phyloP scores from a whole-genome alignment of 2,329 filamentous ascomycete species.

The Aureobasidium mangrovei region DNA sequence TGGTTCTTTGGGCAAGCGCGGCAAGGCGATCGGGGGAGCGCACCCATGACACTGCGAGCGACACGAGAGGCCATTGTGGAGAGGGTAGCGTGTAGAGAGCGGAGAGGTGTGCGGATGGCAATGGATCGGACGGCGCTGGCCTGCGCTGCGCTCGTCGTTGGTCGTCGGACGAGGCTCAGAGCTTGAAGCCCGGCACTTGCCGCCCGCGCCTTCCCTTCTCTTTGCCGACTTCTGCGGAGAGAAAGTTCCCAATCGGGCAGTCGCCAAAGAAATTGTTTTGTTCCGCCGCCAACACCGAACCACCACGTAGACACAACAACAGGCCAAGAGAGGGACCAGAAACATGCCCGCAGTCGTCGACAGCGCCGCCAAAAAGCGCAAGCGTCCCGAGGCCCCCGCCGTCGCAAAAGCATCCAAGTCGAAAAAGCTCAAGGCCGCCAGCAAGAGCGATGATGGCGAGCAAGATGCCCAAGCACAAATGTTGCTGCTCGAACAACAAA shows the following conservation, averaged over 20 bases:
- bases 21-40: slow-evolving; percentile 35
- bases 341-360: slow-evolving; percentile 30
- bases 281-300: not conserved
- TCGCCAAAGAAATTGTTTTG: slow-evolving; percentile 11
- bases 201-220: not conserved
- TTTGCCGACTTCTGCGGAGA: not conserved
- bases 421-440: slow-evolving; percentile 25
- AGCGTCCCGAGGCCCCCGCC: slow-evolving; percentile 25
- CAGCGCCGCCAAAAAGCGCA: slow-evolving; percentile 34
- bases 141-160: not conserved
- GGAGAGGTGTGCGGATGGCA: slow-evolving; percentile 9
- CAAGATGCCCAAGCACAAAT: slow-evolving; percentile 56
- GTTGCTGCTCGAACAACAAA: slow-evolving; percentile 66
- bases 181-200: slow-evolving; percentile 6
- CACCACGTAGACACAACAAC: too few relatives aligned
- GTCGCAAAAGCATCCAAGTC: slow-evolving; percentile 27
- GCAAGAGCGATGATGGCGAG: slow-evolving; percentile 21
- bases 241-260: slow-evolving; percentile 9
- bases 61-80: slow-evolving; percentile 94
- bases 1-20: slow-evolving; percentile 2
- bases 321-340: not conserved
- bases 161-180: not conserved
- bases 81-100: slow-evolving; percentile 39
- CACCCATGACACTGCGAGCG: slow-evolving; percentile 91
- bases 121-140: not conserved